Conservation (phyloP, 768 basidiomycete species). For the Mrakia blollopis region DNA sequence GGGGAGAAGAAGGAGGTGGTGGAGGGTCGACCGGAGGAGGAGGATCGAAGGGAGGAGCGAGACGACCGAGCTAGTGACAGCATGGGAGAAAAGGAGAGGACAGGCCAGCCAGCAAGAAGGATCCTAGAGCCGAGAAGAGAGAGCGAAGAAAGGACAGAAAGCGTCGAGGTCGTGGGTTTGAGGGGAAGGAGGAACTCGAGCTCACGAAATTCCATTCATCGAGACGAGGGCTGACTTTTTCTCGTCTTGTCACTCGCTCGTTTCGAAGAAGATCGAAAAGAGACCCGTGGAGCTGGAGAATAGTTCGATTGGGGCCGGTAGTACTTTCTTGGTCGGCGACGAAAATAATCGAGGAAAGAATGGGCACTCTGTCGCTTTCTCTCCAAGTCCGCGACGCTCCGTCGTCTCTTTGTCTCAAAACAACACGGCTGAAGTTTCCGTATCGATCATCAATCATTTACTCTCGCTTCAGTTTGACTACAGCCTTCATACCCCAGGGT, state of each 20-base stretch:
- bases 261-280: background rate
- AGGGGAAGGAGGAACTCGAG: background rate
- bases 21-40: background rate
- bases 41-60: background rate
- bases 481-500: conserved; percentile 26
- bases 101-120: background rate
- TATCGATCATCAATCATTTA: too few species aligned
- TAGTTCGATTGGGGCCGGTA: too few species aligned
- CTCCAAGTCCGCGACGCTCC: too few species aligned
- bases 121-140: background rate
- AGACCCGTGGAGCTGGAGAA: background rate
- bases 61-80: background rate
- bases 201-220: background rate
- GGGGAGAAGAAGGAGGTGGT: background rate
- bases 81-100: background rate
- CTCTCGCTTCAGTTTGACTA: conserved; percentile 2
- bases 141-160: background rate
- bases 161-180: background rate
- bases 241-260: too few species aligned
- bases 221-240: too few species aligned
- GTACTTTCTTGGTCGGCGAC: too few species aligned
- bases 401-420: too few species aligned
- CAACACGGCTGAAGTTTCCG: too few species aligned
- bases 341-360: too few species aligned
- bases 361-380: too few species aligned